Evolutionary conservation across 1,139 yeast genomes (phyloP), one percentile per base, ranked within the genome.

Genomic region (Saccharomyces hybrid): DNA sequence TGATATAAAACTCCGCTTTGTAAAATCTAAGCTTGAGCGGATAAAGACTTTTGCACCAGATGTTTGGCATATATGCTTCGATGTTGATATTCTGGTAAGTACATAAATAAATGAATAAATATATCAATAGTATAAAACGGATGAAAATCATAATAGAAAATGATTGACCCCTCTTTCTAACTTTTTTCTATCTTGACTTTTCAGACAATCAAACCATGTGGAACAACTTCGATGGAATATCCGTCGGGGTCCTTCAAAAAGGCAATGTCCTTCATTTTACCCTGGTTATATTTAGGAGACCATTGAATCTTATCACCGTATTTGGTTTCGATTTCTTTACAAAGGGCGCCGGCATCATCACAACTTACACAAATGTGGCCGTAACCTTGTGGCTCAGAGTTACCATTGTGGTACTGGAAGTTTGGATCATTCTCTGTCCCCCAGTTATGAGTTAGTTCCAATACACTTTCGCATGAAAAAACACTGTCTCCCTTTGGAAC

Each of bases 401-500:
- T 89, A 55, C 97, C 96, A 61, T 84, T 87, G 71, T 91, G 96
- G 73, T 93, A 93, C 54, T 75, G 70, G 73, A 89, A 87, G 13
- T 78, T 77, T 13, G 79, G 77, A 59, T 91, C 96, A 28, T 75
- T 67, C 69, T 93, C 99, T 19, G 98, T 88, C 28, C 98, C 99
- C 84, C 89, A 90, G 73, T 93, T 93, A 75, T 89, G 95, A 49
- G 98, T 91, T 67, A 93, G 77, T 73, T 93, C 99, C 53, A 93
- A 72, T 8, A 93, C 71, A 27, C 93, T 85, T 69, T 88, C 88
- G 48, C 63, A 63, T 2, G 67, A 60, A 51, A 72, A 55, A 25
- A 76, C 69, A 47, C 60, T 55, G 34, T 78, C 75, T 52, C 70
- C 75, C 0, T 58, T 63, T 5, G 64, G 54, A 31, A 66, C 66